Evolutionary conservation across 2,329 filamentous ascomycete genomes (phyloP), one percentile per base, ranked within the genome.

Genomic region (Fusarium mangiferae): DNA sequence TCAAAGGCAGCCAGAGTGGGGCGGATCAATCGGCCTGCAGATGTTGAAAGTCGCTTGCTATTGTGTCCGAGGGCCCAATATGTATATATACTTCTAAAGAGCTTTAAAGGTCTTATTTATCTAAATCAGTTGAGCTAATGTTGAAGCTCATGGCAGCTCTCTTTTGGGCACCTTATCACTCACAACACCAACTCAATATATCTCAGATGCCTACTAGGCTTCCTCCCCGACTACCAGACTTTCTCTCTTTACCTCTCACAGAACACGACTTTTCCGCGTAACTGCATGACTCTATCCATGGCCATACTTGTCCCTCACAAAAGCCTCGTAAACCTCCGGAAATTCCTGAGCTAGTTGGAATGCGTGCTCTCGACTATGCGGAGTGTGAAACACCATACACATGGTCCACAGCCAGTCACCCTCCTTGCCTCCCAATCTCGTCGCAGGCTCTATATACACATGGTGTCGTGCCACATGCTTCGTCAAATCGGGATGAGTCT

Each of bases 371-470:
- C 51, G 36, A 55, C 51, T 55, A 10, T 38, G 51, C 18, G 51
- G 51, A 28, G 51, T 55, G 4, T 55, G 36, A 30, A 55, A 55
- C 10, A 55, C 51, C 51, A 55, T 55, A 20, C 52, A 55, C 52
- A 55, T 41, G 3, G 52, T 55, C 52, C 52, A 55, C 24, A 55
- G 15, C 52, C 52, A 41, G 22, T 55, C 52, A n/a, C 36, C 52
- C 26, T 55, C 52, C 18, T 30, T 55, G 3, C 52, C 52, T 20
- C 52, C 52, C 36, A 55, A 39, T 41, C 36, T 55, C 35, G 36
- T 55, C 36, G 52, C 52, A 55, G 52, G 52, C 20, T 55, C 52
- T 38, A 55, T 55, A 2, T 55, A 55, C 20, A 55, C 52, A 38
- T 55, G 52, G 52, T 55, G 52, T 13, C 52, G 52, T 6, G 52